Percentiles rank a stretch among this genome's conserved stretches.
Conservation (phyloP, 192 early-diverging fungal species). For the Coemansia sp. region DNA sequence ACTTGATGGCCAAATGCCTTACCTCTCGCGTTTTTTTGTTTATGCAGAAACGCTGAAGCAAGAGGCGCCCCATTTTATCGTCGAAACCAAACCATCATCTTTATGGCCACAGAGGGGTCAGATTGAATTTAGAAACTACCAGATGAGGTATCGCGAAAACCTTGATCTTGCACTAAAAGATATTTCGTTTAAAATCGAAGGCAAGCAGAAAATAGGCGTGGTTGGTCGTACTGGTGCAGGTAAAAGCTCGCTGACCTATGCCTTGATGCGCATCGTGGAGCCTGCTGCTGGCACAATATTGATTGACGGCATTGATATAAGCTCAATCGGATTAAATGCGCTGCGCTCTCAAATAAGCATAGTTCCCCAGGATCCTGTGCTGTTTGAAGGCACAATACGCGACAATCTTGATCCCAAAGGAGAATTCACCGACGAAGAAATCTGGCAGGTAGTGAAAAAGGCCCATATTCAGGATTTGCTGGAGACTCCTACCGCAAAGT, state of each 20-base stretch:
- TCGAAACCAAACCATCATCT: conserved; percentile 1
- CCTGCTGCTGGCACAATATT: conserved; percentile 58
- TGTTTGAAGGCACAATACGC: conserved; percentile 65
- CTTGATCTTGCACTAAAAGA: conserved; percentile 30
- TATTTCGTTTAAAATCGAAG: conserved; percentile 49
- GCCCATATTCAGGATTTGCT: conserved; percentile 7
- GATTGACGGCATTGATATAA: conserved; percentile 80
- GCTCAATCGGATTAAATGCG: conserved; percentile 61
- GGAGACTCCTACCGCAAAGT: neutral
- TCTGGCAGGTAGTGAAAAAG: conserved; percentile 14
- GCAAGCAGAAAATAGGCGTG: conserved; percentile 65
- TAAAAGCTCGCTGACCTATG: conserved; percentile 61
- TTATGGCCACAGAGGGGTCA: conserved; percentile 25
- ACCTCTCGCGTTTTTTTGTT: neutral
- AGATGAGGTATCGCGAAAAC: conserved; percentile 22
- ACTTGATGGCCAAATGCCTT: conserved; percentile 2
- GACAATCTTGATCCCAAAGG: conserved; percentile 68
- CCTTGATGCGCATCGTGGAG: conserved; percentile 59
- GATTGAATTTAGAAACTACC: conserved; percentile 36
- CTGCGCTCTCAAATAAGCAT: conserved; percentile 59
- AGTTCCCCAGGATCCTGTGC: conserved; percentile 64
- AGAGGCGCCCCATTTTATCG: conserved; percentile 19
- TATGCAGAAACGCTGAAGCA: conserved; percentile 6
- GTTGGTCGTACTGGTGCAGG: conserved; percentile 62
- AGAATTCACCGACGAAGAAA: conserved; percentile 11